A percentile compares a stretch with the other conserved stretches of the same genome.
Conservation (phyloP, 768 basidiomycete genomes). For the Hygrocybe coccinea region DNA sequence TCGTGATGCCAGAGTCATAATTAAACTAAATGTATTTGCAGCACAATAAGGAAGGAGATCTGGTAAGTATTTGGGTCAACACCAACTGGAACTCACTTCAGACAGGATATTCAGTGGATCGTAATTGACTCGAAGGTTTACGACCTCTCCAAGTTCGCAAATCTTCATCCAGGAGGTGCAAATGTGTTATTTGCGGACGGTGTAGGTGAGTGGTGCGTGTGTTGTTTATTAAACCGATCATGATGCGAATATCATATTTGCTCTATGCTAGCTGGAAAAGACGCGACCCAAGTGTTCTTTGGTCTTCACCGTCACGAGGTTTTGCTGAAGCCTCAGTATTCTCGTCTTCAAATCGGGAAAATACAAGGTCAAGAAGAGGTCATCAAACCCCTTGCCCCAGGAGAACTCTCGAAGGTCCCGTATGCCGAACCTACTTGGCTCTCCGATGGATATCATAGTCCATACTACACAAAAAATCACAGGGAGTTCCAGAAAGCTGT, state of each 20-base stretch:
- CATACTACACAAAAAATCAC: constrained; percentile 77
- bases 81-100: neutral
- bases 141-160: constrained; percentile 73
- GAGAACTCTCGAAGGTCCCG: constrained; percentile 69
- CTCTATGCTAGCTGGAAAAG: constrained; percentile 56
- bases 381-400: constrained; percentile 52
- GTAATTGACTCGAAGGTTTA: constrained; percentile 78
- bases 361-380: constrained; percentile 52
- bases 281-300: constrained; percentile 78
- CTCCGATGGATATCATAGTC: constrained; percentile 56
- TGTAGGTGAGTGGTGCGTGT: constrained; percentile 48
- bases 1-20: neutral
- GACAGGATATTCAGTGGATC: constrained; percentile 55
- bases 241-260: neutral
- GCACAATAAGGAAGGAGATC: constrained; percentile 85
- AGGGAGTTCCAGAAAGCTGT: constrained; percentile 69
- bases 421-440: constrained; percentile 89
- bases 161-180: constrained; percentile 79
- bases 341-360: constrained; percentile 62
- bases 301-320: constrained; percentile 82
- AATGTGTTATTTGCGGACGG: constrained; percentile 63
- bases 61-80: constrained; percentile 43
- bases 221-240: neutral
- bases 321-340: constrained; percentile 66
- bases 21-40: constrained; percentile 23